These are phyloP conservation scores for Lichtheimia corymbifera DNA, from an alignment of 371 early-diverging fungal species.

Conservation along the genomic window DNA sequence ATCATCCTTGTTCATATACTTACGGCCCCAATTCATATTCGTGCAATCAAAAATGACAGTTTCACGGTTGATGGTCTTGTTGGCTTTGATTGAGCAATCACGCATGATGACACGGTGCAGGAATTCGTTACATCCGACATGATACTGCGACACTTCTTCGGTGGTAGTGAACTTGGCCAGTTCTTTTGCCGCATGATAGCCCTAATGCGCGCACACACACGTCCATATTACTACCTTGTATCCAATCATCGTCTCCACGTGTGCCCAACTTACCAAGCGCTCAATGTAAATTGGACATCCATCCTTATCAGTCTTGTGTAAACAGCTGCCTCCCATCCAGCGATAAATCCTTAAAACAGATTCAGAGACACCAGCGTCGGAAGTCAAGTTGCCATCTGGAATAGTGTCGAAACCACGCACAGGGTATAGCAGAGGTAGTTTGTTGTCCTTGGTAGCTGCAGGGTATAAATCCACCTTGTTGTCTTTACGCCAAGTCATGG, in stretches of 20 bases:
- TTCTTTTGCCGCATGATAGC: slow-evolving; percentile 73
- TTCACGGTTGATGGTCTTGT: slow-evolving; percentile 70
- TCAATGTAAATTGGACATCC: slow-evolving; percentile 85
- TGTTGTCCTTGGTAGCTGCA: slow-evolving; percentile 63
- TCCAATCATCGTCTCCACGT: neutral
- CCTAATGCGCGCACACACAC: slow-evolving; percentile 32
- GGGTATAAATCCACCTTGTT: slow-evolving; percentile 71
- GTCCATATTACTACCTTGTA: neutral
- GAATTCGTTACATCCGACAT: slow-evolving; percentile 80
- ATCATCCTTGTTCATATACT: slow-evolving; percentile 19
- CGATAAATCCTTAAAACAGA: slow-evolving; percentile 65
- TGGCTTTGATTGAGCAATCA: slow-evolving; percentile 69
- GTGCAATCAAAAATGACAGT: slow-evolving; percentile 85
- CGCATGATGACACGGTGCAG: slow-evolving; percentile 69
- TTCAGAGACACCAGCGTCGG: slow-evolving; percentile 66
- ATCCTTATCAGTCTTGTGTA: slow-evolving; percentile 81
- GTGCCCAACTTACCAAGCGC: slow-evolving; percentile 53
- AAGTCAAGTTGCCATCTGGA: slow-evolving; percentile 69
- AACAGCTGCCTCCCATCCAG: slow-evolving; percentile 79
- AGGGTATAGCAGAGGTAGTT: slow-evolving; percentile 69
- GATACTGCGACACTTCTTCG: slow-evolving; percentile 70
- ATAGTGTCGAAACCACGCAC: slow-evolving; percentile 71
- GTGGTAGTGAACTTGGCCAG: slow-evolving; percentile 65
- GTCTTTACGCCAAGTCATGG: slow-evolving; percentile 70
- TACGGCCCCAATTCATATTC: slow-evolving; percentile 75